Percentiles rank a stretch among this genome's conserved stretches.
These are phyloP conservation scores for Hypomontagnella submonticulosa DNA, from an alignment of 495 filamentous ascomycete species.

Conservation along the genomic window DNA sequence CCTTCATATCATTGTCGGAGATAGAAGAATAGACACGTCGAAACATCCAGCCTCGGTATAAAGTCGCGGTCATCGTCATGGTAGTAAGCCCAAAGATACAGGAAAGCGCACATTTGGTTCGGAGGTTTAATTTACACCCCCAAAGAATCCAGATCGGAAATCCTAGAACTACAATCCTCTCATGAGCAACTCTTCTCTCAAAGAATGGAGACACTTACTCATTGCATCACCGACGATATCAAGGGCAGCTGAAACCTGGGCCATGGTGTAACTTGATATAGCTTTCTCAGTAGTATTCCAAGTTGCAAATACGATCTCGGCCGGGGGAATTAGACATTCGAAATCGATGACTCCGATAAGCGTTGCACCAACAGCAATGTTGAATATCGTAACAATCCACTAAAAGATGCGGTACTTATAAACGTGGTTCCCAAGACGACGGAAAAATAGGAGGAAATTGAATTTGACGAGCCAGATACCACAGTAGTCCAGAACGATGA, in stretches of 20 bases:
- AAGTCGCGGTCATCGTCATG: constrained; percentile 45
- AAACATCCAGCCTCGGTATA: constrained; percentile 39
- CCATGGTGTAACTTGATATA: not conserved
- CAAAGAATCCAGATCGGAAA: constrained; percentile 47
- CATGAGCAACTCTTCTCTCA: too few species aligned
- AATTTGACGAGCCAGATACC: constrained; percentile 46
- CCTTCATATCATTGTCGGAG: not conserved
- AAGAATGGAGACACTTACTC: constrained; percentile 25
- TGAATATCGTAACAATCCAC: constrained; percentile 41
- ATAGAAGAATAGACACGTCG: constrained; percentile 4
- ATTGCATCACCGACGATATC: constrained; percentile 42
- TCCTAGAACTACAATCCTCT: constrained; percentile 28
- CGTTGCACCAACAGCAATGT: not conserved
- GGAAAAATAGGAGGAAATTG: constrained; percentile 49
- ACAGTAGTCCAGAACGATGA: constrained; percentile 1
- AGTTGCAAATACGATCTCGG: not conserved
- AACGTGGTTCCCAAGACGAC: constrained; percentile 42
- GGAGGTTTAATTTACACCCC: constrained; percentile 30
- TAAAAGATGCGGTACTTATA: constrained; percentile 35
- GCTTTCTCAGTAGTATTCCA: too few species aligned
- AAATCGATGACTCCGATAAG: too few species aligned
- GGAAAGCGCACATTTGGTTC: constrained; percentile 44
- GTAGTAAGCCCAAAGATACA: constrained; percentile 41
- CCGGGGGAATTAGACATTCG: not conserved
- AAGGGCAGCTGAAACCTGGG: constrained; percentile 26